Conservation (phyloP, 768 basidiomycete genomes). For the Mycena vulgaris region DNA sequence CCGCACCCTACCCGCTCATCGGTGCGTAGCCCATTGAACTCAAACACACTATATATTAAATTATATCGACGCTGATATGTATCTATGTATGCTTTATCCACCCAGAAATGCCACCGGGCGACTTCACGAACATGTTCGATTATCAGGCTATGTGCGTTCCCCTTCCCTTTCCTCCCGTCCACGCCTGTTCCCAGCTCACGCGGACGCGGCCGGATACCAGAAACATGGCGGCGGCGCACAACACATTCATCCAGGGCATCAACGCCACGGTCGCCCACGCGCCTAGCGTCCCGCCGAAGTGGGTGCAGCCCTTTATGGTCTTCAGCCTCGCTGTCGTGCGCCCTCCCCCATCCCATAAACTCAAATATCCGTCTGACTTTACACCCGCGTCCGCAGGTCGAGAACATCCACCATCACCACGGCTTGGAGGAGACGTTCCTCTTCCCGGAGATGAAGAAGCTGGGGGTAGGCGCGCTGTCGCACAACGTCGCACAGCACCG, state of each 20-base stretch:
- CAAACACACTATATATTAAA: no score
- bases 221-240: slow-evolving; percentile 44
- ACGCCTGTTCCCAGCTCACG: no score
- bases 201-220: not conserved
- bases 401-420: slow-evolving; percentile 40
- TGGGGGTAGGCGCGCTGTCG: slow-evolving; percentile 32
- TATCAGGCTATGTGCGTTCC: slow-evolving; percentile 19
- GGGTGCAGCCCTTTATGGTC: slow-evolving; percentile 38
- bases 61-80: no score
- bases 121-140: slow-evolving; percentile 32
- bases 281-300: slow-evolving; percentile 26
- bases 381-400: slow-evolving; percentile 22
- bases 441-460: slow-evolving; percentile 38
- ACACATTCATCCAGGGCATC: slow-evolving; percentile 42
- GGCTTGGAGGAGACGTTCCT: slow-evolving; percentile 39
- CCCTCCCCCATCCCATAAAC: no score
- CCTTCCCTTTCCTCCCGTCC: not conserved
- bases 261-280: slow-evolving; percentile 40
- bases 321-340: slow-evolving; percentile 37
- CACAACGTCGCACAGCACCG: slow-evolving; percentile 41
- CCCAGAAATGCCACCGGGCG: slow-evolving; percentile 25
- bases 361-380: no score
- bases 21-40: no score
- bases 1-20: no score
- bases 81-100: no score